phyloP scores from a whole-genome alignment of 495 filamentous ascomycete genomes.

The Rostrohypoxylon terebratum region DNA sequence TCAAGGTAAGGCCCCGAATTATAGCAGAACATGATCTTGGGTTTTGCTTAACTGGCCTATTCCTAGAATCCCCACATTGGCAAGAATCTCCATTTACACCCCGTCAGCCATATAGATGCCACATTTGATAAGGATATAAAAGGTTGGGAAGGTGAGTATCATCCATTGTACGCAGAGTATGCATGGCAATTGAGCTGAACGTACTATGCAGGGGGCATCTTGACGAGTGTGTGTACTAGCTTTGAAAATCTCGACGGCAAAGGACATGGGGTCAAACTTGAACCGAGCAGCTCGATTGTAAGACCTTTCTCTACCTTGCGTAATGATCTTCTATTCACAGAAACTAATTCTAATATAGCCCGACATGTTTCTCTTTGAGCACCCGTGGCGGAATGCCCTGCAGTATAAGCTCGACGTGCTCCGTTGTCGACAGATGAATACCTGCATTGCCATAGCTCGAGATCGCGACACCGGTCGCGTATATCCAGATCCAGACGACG shows the following conservation, averaged over 20 bases:
- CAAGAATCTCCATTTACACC: constrained; percentile 85
- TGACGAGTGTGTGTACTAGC: constrained; percentile 80
- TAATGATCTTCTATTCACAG: neutral
- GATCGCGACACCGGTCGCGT: constrained; percentile 80
- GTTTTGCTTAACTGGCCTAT: constrained; percentile 33
- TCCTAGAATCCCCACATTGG: constrained; percentile 83
- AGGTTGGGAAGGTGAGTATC: constrained; percentile 77
- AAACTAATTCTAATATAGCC: constrained; percentile 40
- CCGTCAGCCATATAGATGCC: constrained; percentile 70
- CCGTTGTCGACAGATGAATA: constrained; percentile 70
- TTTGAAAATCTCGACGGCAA: constrained; percentile 85
- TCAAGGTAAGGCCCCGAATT: constrained; percentile 56
- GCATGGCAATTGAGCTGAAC: constrained; percentile 1
- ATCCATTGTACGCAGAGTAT: neutral
- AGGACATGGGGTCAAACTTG: constrained; percentile 87
- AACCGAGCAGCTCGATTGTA: constrained; percentile 73
- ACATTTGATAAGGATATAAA: constrained; percentile 73
- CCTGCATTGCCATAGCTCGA: constrained; percentile 75
- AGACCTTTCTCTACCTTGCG: constrained; percentile 24
- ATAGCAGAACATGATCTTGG: neutral
- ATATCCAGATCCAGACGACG: constrained; percentile 76
- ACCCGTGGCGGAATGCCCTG: constrained; percentile 72
- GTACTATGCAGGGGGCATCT: constrained; percentile 60
- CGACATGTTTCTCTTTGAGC: constrained; percentile 60
- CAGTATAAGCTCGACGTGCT: constrained; percentile 75